Percentiles rank a stretch among this genome's conserved stretches.
phyloP scores from a whole-genome alignment of 2,329 filamentous ascomycete genomes.

The Fusarium sp. region DNA sequence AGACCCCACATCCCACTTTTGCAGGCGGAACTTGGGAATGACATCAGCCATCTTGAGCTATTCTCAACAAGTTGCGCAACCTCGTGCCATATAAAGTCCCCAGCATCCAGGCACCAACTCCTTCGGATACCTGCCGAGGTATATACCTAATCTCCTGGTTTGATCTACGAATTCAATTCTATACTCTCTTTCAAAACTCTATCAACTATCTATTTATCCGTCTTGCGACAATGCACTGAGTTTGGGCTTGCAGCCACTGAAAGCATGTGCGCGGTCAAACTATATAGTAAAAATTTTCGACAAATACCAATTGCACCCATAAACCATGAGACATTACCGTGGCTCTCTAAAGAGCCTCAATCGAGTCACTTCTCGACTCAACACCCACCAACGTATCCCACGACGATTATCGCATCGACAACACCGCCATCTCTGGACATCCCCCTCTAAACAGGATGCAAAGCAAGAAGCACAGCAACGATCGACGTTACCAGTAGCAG shows the following conservation, averaged over 20 bases:
- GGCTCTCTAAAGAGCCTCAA: constrained; percentile 41
- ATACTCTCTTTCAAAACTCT: constrained; percentile 13
- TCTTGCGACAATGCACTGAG: constrained; percentile 26
- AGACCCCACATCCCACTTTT: constrained; percentile 36
- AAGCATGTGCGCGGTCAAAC: constrained; percentile 34
- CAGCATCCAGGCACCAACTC: constrained; percentile 3
- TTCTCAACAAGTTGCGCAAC: constrained; percentile 39
- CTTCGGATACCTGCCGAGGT: neutral
- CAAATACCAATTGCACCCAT: constrained; percentile 19
- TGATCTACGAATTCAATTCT: neutral
- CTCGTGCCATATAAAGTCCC: constrained; percentile 26
- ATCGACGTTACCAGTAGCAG: constrained; percentile 49
- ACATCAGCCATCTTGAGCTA: constrained; percentile 45
- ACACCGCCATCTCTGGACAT: constrained; percentile 37
- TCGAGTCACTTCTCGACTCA: constrained; percentile 34
- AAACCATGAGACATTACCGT: constrained; percentile 43
- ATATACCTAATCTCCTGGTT: neutral
- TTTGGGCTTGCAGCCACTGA: constrained; percentile 23
- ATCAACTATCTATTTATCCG: neutral
- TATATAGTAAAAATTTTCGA: constrained; percentile 15
- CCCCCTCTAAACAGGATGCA: constrained; percentile 25
- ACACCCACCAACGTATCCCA: constrained; percentile 22
- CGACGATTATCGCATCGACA: constrained; percentile 36
- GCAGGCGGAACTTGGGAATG: constrained; percentile 37
- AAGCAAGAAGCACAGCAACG: constrained; percentile 42